Evolutionary conservation across 2,329 filamentous ascomycete species (phyloP), one percentile per base, ranked within the genome.

Genomic region (Colletotrichum brevisporum): DNA sequence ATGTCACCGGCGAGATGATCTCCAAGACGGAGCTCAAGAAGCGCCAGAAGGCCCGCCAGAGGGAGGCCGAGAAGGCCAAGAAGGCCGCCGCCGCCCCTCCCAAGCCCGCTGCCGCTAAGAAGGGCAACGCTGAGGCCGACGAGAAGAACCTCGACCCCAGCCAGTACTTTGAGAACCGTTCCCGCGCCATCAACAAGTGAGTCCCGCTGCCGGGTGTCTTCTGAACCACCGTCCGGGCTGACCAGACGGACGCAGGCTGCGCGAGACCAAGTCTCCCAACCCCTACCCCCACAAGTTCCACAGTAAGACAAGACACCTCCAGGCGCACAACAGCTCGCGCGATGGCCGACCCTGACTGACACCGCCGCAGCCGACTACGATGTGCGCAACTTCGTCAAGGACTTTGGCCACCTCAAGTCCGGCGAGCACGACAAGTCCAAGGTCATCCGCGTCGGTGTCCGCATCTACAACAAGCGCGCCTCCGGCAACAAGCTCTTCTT

Each of bases 151-250:
- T 88, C 65, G 86, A 86, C 67, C 86, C 86, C 41, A 87, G 87
- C 79, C 86, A 89, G 80, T 99, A 98, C 86, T 98, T 97, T 80
- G 96, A 99, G 84, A 97, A 98, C 79, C 93, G 96, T 72, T 97
- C 92, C 77, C 90, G 93, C 74, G 88, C 88, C 74, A 90, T 97
- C 84, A 91, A 92, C 81, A 91, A 92, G 69, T 72, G 31, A 12
- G 69, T 62, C 16, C 24, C 9, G 9, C 15, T 1, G n/a, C 13
- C 6, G 24, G 26, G 21, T 2, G 21, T 4, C 6, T 3, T 47
- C 21, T 31, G 18, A 76, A 87, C 88, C 73, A 88, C 95, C 83
- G 31, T 10, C 91, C 88, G 80, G 91, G 91, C 70, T 71, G 52
- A 71, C 10, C 15, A 15, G 16, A 41, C 48, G 31, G 21, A n/a